Evolutionary conservation across 1,284 basidiomycete genomes (phyloP).

Genomic region (Fistulinella cinereoalba): DNA sequence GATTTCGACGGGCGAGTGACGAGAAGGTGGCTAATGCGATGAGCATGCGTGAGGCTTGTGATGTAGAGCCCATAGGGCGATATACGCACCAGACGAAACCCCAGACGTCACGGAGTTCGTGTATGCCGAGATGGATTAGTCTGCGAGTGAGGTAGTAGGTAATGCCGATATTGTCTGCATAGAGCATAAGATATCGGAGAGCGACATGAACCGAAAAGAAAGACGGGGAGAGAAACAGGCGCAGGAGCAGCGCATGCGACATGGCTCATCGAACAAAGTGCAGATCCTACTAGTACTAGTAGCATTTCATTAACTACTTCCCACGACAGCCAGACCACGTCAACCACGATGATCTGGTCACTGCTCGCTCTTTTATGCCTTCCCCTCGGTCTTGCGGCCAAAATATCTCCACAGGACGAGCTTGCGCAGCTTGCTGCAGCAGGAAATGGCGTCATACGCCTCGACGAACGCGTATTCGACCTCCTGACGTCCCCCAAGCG

Average conservation of each 20-base stretch:
- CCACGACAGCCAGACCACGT: slow-evolving; percentile 24
- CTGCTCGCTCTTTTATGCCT: slow-evolving; percentile 47
- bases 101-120: slow-evolving; percentile 93
- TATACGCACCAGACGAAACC: slow-evolving; percentile 84
- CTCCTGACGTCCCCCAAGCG: slow-evolving; percentile 71
- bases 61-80: slow-evolving; percentile 5
- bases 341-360: slow-evolving; percentile 36
- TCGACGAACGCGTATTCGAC: slow-evolving; percentile 74
- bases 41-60: too few relatives aligned
- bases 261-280: slow-evolving; percentile 25
- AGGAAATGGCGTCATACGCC: slow-evolving; percentile 75
- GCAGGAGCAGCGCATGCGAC: slow-evolving; percentile 81
- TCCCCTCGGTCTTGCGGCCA: slow-evolving; percentile 43
- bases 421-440: slow-evolving; percentile 64
- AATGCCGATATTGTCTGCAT: slow-evolving; percentile 92
- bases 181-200: slow-evolving; percentile 83
- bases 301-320: slow-evolving; percentile 14
- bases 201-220: slow-evolving; percentile 93
- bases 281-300: background rate
- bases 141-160: slow-evolving; percentile 91
- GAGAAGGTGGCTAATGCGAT: slow-evolving; percentile 73
- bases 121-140: slow-evolving; percentile 71
- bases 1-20: slow-evolving; percentile 88
- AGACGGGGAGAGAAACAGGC: slow-evolving; percentile 84
- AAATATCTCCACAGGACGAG: slow-evolving; percentile 44